Percentiles rank a stretch among this genome's conserved stretches.
These are phyloP conservation scores for Nannochloropsis gaditana DNA, from an alignment of 108 stramenopile species.

Conservation along the genomic window DNA sequence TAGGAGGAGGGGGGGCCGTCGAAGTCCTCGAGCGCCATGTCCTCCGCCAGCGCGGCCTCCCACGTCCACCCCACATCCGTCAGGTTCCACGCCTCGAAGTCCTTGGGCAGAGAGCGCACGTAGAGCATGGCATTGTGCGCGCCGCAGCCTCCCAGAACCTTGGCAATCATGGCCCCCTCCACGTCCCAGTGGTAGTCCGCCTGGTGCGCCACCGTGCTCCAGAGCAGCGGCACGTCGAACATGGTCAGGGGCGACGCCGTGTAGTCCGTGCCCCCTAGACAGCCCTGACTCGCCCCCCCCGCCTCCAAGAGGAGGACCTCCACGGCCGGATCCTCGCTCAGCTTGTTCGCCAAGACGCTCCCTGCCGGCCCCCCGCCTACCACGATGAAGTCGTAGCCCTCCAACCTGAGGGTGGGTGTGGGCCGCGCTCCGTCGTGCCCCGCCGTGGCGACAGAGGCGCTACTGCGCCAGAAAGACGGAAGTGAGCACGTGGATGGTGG, in stretches of 20 bases:
- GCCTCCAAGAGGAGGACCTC: slow-evolving; percentile 56
- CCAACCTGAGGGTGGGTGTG: neutral
- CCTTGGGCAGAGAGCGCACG: slow-evolving; percentile 37
- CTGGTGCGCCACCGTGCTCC: slow-evolving; percentile 35
- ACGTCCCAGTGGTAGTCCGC: slow-evolving; percentile 44
- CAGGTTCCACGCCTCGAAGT: slow-evolving; percentile 48
- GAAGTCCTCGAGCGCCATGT: slow-evolving; percentile 34
- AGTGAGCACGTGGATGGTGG: neutral
- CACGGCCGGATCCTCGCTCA: slow-evolving; percentile 46
- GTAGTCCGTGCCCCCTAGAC: slow-evolving; percentile 39
- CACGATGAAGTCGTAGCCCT: slow-evolving; percentile 65
- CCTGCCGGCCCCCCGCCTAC: slow-evolving; percentile 72
- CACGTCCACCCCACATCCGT: slow-evolving; percentile 28
- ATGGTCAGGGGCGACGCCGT: slow-evolving; percentile 37
- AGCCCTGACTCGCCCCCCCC: slow-evolving; percentile 41
- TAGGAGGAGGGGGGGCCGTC: slow-evolving; percentile 18
- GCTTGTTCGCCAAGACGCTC: slow-evolving; percentile 58
- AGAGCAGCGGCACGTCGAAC: slow-evolving; percentile 48
- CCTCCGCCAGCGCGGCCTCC: slow-evolving; percentile 29
- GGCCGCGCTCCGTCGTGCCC: neutral
- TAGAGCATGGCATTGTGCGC: slow-evolving; percentile 54
- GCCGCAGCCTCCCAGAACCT: slow-evolving; percentile 48
- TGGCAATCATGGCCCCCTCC: slow-evolving; percentile 40
- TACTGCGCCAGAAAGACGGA: neutral
- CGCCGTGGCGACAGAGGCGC: neutral